Evolutionary conservation across 371 early-diverging fungal genomes (phyloP).

Genomic region (Mortierella sp.): DNA sequence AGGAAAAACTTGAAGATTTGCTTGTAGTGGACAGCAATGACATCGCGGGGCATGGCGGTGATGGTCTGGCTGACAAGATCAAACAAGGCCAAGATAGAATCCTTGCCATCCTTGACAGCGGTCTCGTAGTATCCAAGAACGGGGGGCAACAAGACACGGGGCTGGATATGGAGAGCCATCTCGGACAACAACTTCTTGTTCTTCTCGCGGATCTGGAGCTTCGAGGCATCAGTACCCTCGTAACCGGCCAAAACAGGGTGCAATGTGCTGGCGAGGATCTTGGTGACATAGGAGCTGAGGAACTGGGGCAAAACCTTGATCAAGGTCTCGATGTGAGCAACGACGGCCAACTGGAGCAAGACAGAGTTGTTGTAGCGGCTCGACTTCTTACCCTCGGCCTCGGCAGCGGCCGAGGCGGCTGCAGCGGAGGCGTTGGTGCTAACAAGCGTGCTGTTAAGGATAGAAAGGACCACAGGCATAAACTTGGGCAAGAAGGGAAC

Average conservation of each 20-base stretch:
- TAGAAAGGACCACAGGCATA: conserved; percentile 76
- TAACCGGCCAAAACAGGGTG: conserved; percentile 67
- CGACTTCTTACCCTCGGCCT: conserved; percentile 43
- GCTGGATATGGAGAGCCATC: conserved; percentile 73
- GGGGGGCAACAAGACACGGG: conserved; percentile 79
- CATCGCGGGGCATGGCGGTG: conserved; percentile 73
- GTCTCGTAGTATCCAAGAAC: conserved; percentile 75
- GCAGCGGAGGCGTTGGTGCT: conserved; percentile 39
- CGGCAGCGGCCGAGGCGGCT: conserved; percentile 28
- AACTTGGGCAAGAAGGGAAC: conserved; percentile 89
- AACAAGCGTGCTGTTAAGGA: conserved; percentile 34
- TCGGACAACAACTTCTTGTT: conserved; percentile 65
- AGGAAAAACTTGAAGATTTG: conserved; percentile 91
- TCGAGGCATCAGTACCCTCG: conserved; percentile 63
- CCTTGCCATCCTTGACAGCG: conserved; percentile 70
- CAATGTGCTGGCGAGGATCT: conserved; percentile 69
- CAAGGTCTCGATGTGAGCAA: conserved; percentile 81
- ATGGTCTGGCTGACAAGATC: conserved; percentile 78
- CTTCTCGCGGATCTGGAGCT: conserved; percentile 65
- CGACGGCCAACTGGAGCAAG: conserved; percentile 71
- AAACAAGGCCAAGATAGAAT: conserved; percentile 66
- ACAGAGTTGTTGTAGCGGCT: conserved; percentile 55
- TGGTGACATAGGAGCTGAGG: conserved; percentile 83
- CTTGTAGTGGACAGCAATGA: conserved; percentile 79
- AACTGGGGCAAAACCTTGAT: conserved; percentile 86